A percentile compares a stretch with the other conserved stretches of the same genome.
Conservation (phyloP, 1,139 yeast species). For the Debaryomyces psychrophilus region DNA sequence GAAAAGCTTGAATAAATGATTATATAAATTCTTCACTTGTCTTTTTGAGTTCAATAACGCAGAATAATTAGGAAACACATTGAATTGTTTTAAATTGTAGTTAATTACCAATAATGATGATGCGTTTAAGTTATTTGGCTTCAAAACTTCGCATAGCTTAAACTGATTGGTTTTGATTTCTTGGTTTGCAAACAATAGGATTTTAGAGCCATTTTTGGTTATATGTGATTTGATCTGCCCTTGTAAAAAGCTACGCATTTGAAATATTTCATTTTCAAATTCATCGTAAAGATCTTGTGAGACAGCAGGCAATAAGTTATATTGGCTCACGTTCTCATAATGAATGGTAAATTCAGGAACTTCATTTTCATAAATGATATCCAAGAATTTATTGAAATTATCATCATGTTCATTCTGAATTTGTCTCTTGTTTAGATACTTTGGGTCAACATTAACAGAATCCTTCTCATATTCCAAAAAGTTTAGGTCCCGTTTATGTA, state of each 20-base stretch:
- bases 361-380: constrained; percentile 28
- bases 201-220: constrained; percentile 23
- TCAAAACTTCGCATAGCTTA: constrained; percentile 30
- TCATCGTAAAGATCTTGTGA: constrained; percentile 15
- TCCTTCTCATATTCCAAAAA: constrained; percentile 35
- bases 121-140: constrained; percentile 10
- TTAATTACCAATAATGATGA: constrained; percentile 25
- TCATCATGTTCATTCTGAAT: constrained; percentile 1
- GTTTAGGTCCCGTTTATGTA: constrained; percentile 45
- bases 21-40: constrained; percentile 29
- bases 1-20: constrained; percentile 42
- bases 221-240: constrained; percentile 35
- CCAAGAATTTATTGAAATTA: constrained; percentile 16
- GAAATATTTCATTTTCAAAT: constrained; percentile 38
- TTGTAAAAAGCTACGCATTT: constrained; percentile 34
- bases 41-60: constrained; percentile 29
- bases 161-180: constrained; percentile 33
- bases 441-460: constrained; percentile 27
- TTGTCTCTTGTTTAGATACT: constrained; percentile 13
- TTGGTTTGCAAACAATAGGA: constrained; percentile 28
- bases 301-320: constrained; percentile 25
- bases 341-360: constrained; percentile 34
- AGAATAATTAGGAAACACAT: constrained; percentile 41
- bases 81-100: constrained; percentile 37
- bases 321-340: constrained; percentile 33